phyloP scores from a whole-genome alignment of 805 yeast species.

The Saccharomycodes ludwigii region DNA sequence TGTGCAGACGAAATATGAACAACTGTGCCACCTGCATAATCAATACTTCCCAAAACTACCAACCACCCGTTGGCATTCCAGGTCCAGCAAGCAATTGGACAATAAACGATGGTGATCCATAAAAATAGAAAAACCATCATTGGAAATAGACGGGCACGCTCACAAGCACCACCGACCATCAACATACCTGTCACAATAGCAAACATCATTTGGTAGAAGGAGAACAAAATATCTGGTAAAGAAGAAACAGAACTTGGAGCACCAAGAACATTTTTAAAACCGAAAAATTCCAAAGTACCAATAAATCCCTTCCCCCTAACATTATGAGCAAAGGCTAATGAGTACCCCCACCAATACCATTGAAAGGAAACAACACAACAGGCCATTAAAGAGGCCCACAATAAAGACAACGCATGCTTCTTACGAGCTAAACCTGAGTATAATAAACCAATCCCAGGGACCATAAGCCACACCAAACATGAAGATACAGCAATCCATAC shows the following conservation, averaged over 20 bases:
- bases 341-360: conserved; percentile 98
- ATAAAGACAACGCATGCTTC: conserved; percentile 84
- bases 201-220: conserved; percentile 93
- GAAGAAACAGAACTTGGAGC: conserved; percentile 53
- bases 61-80: conserved; percentile 96
- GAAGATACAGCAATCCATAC: conserved; percentile 75
- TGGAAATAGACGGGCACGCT: conserved; percentile 91
- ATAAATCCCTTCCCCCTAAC: conserved; percentile 51
- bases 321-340: conserved; percentile 68
- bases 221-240: conserved; percentile 84
- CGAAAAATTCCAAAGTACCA: conserved; percentile 74
- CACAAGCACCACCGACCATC: conserved; percentile 97
- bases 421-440: conserved; percentile 92
- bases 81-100: conserved; percentile 95
- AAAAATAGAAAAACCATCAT: conserved; percentile 89
- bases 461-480: conserved; percentile 85
- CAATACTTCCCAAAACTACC: conserved; percentile 67
- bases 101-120: conserved; percentile 93
- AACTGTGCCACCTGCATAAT: conserved; percentile 98
- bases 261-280: conserved; percentile 72
- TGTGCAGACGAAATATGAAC: conserved; percentile 92
- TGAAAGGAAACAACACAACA: conserved; percentile 75
- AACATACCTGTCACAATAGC: conserved; percentile 87
- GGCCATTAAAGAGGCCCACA: conserved; percentile 92
- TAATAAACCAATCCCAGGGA: conserved; percentile 89